phyloP scores from a whole-genome alignment of 108 stramenopile genomes.

The Fistulifera pelliculosa region DNA sequence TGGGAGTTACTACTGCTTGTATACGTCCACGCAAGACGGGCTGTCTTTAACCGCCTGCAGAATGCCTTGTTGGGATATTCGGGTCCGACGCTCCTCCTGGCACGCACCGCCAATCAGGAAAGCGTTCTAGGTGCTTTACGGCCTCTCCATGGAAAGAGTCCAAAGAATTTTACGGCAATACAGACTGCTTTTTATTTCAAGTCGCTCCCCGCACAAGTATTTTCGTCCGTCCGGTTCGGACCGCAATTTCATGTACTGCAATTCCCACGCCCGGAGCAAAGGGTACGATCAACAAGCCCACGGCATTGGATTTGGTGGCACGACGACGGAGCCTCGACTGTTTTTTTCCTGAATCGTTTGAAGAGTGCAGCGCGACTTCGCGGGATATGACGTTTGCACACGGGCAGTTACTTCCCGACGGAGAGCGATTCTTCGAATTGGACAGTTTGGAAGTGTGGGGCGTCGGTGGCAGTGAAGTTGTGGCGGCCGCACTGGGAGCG shows the following conservation, averaged over 20 bases:
- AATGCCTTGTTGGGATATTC: constrained; percentile 66
- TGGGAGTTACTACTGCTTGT: constrained; percentile 62
- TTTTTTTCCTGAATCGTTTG: constrained; percentile 63
- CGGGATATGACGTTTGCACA: constrained; percentile 66
- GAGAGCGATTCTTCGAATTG: constrained; percentile 34
- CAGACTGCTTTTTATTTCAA: constrained; percentile 66
- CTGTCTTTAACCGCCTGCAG: constrained; percentile 73
- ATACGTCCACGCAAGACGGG: constrained; percentile 71
- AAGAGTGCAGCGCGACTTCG: constrained; percentile 45
- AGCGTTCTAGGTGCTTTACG: constrained; percentile 60
- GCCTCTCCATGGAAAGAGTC: constrained; percentile 70
- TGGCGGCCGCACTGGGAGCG: constrained; percentile 44
- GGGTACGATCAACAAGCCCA: constrained; percentile 77
- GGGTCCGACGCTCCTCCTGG: constrained; percentile 68
- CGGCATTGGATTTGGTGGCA: constrained; percentile 84
- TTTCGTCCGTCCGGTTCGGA: constrained; percentile 53
- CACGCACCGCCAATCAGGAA: constrained; percentile 33
- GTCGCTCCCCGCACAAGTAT: constrained; percentile 35
- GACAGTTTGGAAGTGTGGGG: constrained; percentile 74
- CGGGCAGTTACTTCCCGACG: constrained; percentile 36
- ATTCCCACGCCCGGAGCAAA: constrained; percentile 48
- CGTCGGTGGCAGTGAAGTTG: constrained; percentile 61
- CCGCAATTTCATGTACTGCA: constrained; percentile 70
- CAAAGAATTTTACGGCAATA: constrained; percentile 70
- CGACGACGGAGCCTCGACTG: constrained; percentile 48